phyloP scores from a whole-genome alignment of 257 asterid species.

The Salvia hispanica region DNA sequence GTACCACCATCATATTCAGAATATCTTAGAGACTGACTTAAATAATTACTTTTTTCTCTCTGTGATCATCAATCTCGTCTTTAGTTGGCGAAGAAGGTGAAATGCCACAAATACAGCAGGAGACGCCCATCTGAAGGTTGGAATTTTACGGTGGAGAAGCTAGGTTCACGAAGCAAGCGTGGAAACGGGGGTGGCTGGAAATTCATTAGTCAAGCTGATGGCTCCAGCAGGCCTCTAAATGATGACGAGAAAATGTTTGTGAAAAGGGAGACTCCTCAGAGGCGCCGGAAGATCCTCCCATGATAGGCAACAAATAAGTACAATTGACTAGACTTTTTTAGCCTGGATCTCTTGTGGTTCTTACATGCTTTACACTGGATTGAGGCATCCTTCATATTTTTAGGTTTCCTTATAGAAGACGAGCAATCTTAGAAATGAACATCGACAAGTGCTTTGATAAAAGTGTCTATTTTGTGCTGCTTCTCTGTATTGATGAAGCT shows the following conservation, averaged over 20 bases:
- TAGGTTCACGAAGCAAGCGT: conserved; percentile 74
- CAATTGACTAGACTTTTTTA: neutral
- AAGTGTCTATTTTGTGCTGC: conserved; percentile 9
- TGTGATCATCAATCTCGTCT: neutral
- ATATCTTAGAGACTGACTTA: neutral
- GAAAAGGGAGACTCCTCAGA: conserved; percentile 82
- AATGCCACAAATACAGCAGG: conserved; percentile 84
- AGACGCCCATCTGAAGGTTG: conserved; percentile 91
- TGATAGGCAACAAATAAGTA: conserved; percentile 31
- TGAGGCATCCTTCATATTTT: neutral
- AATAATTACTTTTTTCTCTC: neutral
- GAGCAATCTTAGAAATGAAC: neutral
- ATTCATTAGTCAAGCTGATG: conserved; percentile 76
- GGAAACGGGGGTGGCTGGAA: conserved; percentile 93
- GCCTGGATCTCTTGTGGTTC: neutral
- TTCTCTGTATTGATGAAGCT: neutral
- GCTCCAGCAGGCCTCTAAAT: conserved; percentile 84
- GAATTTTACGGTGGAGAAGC: conserved; percentile 84
- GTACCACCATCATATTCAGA: neutral
- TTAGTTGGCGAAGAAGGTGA: conserved; percentile 74
- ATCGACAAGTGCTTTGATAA: conserved; percentile 17
- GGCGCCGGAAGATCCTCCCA: conserved; percentile 69
- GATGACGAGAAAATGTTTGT: conserved; percentile 84
- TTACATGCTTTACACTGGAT: neutral
- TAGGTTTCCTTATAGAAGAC: neutral